Base-by-base conservation (phyloP, 192 early-diverging fungal genomes). In the Linnemannia elongata region DNA sequence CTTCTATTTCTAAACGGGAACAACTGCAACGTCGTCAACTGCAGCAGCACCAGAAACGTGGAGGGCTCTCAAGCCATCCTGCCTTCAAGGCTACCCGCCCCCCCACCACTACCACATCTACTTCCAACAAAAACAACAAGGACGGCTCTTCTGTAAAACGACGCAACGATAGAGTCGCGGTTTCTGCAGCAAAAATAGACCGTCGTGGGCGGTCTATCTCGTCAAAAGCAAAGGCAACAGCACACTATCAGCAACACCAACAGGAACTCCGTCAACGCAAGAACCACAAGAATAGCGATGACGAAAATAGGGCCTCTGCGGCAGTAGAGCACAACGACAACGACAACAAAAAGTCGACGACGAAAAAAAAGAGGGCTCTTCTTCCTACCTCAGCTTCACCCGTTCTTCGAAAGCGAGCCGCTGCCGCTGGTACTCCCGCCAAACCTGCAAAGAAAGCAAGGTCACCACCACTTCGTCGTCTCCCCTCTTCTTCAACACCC, bases 251-350 rank as follows among this genome's bases (percentile, higher is more conserved):
- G 6, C 5, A 74, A 71, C 70, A 27, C 24, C 57, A 60, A 66
- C 60, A 66, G 27, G 2, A 66, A 66, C 60, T 66, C 60, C 60
- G 60, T 66, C 60, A 30, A 66, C 60, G 60, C 60, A 66, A 24
- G 27, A 66, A 66, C 60, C 27, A 66, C 60, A 66, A 66, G 60
- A 66, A 66, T 66, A 66, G 60, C 60, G 30, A 66, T 66, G 60
- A 66, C 60, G 30, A 66, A 66, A 72, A 72, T 41, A 72, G 41
- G 70, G 41, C 20, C 36, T 42, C 38, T 42, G 41, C 35, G 0
- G 20, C 35, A 39, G 38, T 6, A 42, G 41, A 38, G 38, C 27
- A 6, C 69, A 72, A 30, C 44, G 12, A 9, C 42, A n/a, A 72
- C 0, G 70, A 41, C 1, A 12, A 33, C 0, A 60, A 18, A 60